These are phyloP conservation scores for Trichopus zeylanicus DNA, from an alignment of 116 monocot species.

Conservation along the genomic window DNA sequence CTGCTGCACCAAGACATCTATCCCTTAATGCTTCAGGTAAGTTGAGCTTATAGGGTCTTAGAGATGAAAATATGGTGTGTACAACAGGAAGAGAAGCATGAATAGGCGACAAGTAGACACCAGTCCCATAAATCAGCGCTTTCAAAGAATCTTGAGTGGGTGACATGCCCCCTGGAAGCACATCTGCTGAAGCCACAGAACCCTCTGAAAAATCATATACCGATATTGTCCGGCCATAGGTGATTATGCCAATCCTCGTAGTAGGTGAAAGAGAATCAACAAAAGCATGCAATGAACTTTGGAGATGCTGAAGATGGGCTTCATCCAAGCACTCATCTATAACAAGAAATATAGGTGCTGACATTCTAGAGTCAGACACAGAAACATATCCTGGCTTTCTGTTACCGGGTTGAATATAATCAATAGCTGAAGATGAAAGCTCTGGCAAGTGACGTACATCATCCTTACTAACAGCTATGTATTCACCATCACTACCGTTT, in stretches of 20 bases:
- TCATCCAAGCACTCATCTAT: constrained; percentile 98
- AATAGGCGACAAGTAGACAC: constrained; percentile 73
- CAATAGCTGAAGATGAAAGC: constrained; percentile 51
- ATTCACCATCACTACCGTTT: constrained; percentile 69
- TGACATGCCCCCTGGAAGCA: constrained; percentile 73
- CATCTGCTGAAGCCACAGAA: constrained; percentile 83
- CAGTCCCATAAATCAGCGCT: constrained; percentile 90
- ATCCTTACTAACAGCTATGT: constrained; percentile 53
- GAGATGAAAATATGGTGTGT: constrained; percentile 85
- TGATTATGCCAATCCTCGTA: constrained; percentile 73
- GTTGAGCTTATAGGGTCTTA: constrained; percentile 63
- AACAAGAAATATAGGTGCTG: constrained; percentile 71
- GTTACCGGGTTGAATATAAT: constrained; percentile 76
- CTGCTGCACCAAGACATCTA: constrained; percentile 86
- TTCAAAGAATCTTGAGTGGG: constrained; percentile 70
- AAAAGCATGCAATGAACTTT: constrained; percentile 95
- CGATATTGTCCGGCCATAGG: constrained; percentile 91
- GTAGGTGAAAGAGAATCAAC: constrained; percentile 77
- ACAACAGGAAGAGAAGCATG: constrained; percentile 79
- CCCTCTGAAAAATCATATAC: constrained; percentile 98
- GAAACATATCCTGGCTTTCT: constrained; percentile 70
- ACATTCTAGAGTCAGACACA: constrained; percentile 57
- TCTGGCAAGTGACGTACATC: constrained; percentile 64
- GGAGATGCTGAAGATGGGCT: constrained; percentile 87
- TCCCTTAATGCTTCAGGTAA: constrained; percentile 81